Conservation (phyloP, 1,139 yeast species). For the Entelexis sorbosivorans region DNA sequence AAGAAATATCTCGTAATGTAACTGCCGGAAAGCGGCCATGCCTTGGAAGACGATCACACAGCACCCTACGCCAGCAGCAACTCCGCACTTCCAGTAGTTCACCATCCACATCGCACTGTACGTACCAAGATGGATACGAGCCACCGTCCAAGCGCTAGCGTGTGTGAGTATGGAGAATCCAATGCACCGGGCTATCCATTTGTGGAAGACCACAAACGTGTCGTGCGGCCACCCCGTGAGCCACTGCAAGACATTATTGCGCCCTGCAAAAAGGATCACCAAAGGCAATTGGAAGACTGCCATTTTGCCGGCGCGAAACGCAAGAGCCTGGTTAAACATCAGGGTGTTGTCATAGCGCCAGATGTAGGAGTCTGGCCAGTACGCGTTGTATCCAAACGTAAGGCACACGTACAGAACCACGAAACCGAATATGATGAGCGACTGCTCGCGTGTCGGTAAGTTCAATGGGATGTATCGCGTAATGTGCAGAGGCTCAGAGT, state of each 20-base stretch:
- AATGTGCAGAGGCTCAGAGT: not conserved
- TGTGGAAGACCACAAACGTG: conserved; percentile 47
- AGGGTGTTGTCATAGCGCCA: not conserved
- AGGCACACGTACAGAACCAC: conserved; percentile 18
- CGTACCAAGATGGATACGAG: conserved; percentile 28
- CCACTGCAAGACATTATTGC: conserved; percentile 48
- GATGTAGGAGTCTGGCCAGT: conserved; percentile 2
- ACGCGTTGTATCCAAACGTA: conserved; percentile 8
- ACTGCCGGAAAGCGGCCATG: conserved; percentile 29
- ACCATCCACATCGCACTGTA: conserved; percentile 28
- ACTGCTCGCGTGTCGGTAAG: conserved; percentile 18
- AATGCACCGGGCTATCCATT: conserved; percentile 47
- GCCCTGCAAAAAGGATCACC: conserved; percentile 46
- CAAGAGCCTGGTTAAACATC: not conserved
- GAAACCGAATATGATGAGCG: conserved; percentile 26
- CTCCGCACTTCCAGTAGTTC: conserved; percentile 42
- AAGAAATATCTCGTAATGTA: conserved; percentile 38
- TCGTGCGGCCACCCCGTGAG: conserved; percentile 53
- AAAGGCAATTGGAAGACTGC: conserved; percentile 36
- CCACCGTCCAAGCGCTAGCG: conserved; percentile 21
- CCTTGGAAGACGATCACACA: conserved; percentile 34
- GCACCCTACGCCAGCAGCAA: conserved; percentile 36
- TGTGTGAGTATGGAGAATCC: conserved; percentile 36
- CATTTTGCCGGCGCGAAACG: not conserved
- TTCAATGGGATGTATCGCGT: not conserved